Conservation (phyloP, 2,329 filamentous ascomycete species). For the Colletotrichum destructivum region DNA sequence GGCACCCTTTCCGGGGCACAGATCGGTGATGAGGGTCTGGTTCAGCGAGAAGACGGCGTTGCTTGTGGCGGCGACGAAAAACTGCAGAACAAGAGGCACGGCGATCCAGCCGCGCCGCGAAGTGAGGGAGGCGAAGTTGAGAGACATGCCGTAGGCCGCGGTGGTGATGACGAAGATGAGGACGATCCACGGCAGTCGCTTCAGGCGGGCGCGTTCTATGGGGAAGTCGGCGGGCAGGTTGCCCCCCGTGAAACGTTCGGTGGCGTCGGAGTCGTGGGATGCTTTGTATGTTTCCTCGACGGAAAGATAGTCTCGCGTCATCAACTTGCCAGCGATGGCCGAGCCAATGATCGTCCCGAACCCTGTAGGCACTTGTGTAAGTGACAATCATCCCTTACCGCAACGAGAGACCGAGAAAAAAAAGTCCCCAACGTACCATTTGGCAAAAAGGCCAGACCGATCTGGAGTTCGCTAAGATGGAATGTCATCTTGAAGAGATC, state of each 20-base stretch:
- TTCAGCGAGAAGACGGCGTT: slow-evolving; percentile 56
- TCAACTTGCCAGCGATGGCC: slow-evolving; percentile 56
- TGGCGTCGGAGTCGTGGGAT: slow-evolving; percentile 38
- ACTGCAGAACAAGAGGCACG: slow-evolving; percentile 49
- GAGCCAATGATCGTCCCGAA: slow-evolving; percentile 60
- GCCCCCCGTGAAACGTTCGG: slow-evolving; percentile 48
- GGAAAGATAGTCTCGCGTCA: slow-evolving; percentile 53
- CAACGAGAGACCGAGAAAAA: too few species aligned
- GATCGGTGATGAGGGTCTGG: slow-evolving; percentile 52
- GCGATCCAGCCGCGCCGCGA: slow-evolving; percentile 46
- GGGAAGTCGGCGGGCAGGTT: slow-evolving; percentile 55
- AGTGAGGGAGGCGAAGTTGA: slow-evolving; percentile 41
- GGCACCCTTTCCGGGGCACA: slow-evolving; percentile 50
- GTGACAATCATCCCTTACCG: background rate
- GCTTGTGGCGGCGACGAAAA: slow-evolving; percentile 54
- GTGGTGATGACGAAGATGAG: slow-evolving; percentile 52
- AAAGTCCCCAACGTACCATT: slow-evolving; percentile 41
- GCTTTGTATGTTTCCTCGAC: slow-evolving; percentile 45
- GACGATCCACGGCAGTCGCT: slow-evolving; percentile 57
- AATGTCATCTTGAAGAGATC: slow-evolving; percentile 51
- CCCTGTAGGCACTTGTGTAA: slow-evolving; percentile 32
- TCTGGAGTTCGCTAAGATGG: slow-evolving; percentile 44
- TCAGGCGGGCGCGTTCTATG: slow-evolving; percentile 58
- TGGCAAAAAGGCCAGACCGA: slow-evolving; percentile 48
- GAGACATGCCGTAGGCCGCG: slow-evolving; percentile 54